Evolutionary conservation across 2,329 filamentous ascomycete genomes (phyloP), one percentile per base, ranked within the genome.

Genomic region (Cryphonectria radicalis): DNA sequence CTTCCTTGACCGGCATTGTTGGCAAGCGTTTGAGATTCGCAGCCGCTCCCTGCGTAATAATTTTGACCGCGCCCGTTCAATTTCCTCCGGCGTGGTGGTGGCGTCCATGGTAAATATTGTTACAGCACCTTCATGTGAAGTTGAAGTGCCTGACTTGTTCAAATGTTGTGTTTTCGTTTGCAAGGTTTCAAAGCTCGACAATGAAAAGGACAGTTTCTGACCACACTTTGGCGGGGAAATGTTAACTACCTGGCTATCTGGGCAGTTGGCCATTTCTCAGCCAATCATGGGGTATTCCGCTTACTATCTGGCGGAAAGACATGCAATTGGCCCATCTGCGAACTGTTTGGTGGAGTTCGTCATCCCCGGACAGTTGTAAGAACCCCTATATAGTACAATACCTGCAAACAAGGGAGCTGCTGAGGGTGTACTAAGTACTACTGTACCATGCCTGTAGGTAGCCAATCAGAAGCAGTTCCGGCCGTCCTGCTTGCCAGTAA

Each of bases 1-100:
- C 74, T 85, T 84, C 68, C 80, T 80, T 5, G 74, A 73, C 14
- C 83, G 79, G 71, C 83, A 84, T 6, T 79, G 79, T 65, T 84
- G 79, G 71, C 83, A 85, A 3, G 83, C 83, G 64, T 66, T 60
- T 7, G 68, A 28, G 22, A 70, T 50, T 50, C 64, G 65, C 3
- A 50, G 7, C n/a, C 40, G 63, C 50, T 66, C 19, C 28, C 50
- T 46, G 28, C 19, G 55, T 1, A 37, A 37, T 5, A 43, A 13
- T 8, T 46, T 25, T 4, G 50, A 25, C 11, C 55, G 4, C 13
- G n/a, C 13, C 11, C 50, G 35, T 19, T 28, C 22, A 3, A 17
- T 3, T 17, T 14, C 10, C 17, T 35, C 17, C 37, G 28, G 25
- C 10, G 17, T 59, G 55, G 32, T 35, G 55, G 55, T 35, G 32